These are phyloP conservation scores for Brassica balearica DNA, from an alignment of 441 rosid genomes.

Conservation along the genomic window DNA sequence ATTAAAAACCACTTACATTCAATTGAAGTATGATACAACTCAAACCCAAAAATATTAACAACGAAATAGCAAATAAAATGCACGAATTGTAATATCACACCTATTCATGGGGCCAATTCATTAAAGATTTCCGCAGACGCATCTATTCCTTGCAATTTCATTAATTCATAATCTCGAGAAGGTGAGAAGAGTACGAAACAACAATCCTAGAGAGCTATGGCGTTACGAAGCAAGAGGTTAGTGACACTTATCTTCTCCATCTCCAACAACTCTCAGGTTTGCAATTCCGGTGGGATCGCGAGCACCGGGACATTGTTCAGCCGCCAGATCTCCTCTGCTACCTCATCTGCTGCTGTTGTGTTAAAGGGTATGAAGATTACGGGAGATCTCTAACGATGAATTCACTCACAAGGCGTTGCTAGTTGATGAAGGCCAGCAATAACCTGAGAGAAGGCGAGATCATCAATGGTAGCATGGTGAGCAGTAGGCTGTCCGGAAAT, in stretches of 20 bases:
- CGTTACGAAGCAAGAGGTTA: conserved; percentile 42
- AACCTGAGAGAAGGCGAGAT: no score
- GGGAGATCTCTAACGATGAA: no score
- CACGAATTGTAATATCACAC: conserved; percentile 14
- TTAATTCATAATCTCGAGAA: background rate
- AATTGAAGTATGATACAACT: no score
- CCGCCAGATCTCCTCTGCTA: conserved; percentile 44
- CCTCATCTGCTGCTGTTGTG: conserved; percentile 36
- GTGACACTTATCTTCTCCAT: conserved; percentile 40
- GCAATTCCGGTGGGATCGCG: conserved; percentile 23
- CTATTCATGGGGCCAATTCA: background rate
- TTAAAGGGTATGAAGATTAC: no score
- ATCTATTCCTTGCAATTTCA: background rate
- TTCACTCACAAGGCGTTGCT: no score
- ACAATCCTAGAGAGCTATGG: conserved; percentile 35
- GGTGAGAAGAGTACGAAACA: background rate
- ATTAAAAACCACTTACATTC: no score
- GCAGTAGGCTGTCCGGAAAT: no score
- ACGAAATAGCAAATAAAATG: no score
- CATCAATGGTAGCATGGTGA: no score
- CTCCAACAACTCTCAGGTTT: background rate
- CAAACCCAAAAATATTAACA: no score
- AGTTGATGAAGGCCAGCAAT: no score
- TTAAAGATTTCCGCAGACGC: conserved; percentile 12
- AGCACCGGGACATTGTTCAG: conserved; percentile 34